These are phyloP conservation scores for Aspergillus neoniger DNA, from an alignment of 2,329 filamentous ascomycete genomes.

Conservation along the genomic window DNA sequence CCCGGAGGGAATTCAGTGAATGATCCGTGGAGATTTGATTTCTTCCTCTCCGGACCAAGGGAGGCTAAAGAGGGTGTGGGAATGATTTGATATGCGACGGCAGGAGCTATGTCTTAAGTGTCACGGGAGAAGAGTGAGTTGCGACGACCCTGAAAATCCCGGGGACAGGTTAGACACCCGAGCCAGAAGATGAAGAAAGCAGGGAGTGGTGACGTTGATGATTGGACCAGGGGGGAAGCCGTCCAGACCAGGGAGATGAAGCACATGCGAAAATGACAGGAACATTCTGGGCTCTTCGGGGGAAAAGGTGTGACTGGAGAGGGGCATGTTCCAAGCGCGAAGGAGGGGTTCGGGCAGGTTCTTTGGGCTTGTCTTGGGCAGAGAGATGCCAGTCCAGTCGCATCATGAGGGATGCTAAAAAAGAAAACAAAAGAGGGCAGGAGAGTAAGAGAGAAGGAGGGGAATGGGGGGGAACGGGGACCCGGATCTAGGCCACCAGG, in stretches of 20 bases:
- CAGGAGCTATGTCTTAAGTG: constrained; percentile 13
- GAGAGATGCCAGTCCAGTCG: no score
- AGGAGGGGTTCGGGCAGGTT: constrained; percentile 8
- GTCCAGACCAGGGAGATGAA: constrained; percentile 1
- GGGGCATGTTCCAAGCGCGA: neutral
- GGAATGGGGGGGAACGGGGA: neutral
- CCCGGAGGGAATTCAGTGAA: neutral
- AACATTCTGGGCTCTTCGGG: constrained; percentile 22
- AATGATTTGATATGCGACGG: constrained; percentile 5
- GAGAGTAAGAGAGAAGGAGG: neutral
- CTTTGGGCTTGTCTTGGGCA: constrained; percentile 7
- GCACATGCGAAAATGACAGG: constrained; percentile 15
- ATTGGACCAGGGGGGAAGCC: constrained; percentile 19
- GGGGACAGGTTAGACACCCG: constrained; percentile 17
- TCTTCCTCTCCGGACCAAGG: constrained; percentile 9
- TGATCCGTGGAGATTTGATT: neutral
- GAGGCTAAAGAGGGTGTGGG: constrained; percentile 6
- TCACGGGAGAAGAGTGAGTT: constrained; percentile 8
- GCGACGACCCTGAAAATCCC: constrained; percentile 17
- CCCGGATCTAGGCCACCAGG: neutral
- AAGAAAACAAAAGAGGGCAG: no score
- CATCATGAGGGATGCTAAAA: no score
- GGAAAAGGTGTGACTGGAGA: neutral
- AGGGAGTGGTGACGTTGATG: constrained; percentile 15
- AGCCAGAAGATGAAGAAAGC: constrained; percentile 13